These are phyloP conservation scores for Mariannaea sp. DNA, from an alignment of 2,329 filamentous ascomycete genomes.

Conservation along the genomic window DNA sequence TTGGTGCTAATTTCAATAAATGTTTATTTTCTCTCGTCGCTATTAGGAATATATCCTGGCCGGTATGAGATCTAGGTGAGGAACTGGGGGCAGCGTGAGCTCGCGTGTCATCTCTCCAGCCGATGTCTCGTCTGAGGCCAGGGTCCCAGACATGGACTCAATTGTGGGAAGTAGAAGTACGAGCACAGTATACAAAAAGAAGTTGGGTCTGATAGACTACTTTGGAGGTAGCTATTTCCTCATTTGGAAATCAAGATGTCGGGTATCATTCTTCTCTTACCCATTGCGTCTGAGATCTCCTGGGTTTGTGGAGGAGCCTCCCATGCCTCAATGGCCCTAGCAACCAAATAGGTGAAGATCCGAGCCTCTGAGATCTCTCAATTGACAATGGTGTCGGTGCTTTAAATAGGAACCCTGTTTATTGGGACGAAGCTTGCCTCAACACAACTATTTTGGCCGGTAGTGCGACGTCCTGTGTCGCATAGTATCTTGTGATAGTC, in stretches of 20 bases:
- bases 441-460: conserved; percentile 17
- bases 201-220: no score
- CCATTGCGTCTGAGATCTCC: conserved; percentile 8
- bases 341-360: neutral
- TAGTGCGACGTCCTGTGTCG: conserved; percentile 24
- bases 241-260: conserved; percentile 20
- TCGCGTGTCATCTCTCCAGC: conserved; percentile 16
- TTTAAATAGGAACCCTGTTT: conserved; percentile 8
- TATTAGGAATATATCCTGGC: no score
- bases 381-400: neutral
- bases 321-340: neutral
- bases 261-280: conserved; percentile 10
- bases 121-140: conserved; percentile 31
- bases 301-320: neutral
- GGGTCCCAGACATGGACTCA: conserved; percentile 25
- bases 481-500: conserved; percentile 5
- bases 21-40: no score
- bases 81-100: no score
- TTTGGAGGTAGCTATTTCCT: conserved; percentile 13
- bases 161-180: no score
- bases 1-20: no score
- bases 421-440: conserved; percentile 27
- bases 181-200: no score
- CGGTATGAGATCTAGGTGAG: no score
- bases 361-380: conserved; percentile 6